Conservation (phyloP, 768 basidiomycete species). For the Leccinum subgranulosum region DNA sequence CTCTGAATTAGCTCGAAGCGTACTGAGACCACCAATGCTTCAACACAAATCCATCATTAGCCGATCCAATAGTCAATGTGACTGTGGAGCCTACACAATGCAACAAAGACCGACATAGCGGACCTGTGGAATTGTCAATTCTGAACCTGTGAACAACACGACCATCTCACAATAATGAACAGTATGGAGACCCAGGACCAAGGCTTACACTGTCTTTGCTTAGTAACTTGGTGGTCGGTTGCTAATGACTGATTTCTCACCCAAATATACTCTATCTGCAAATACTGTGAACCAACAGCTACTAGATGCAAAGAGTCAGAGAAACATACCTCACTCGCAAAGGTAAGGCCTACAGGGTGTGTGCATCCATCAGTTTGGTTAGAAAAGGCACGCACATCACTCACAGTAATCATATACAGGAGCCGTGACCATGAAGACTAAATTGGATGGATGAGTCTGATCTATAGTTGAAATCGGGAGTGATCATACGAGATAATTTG, state of each 20-base stretch:
- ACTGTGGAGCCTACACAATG: constrained; percentile 1
- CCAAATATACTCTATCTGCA: constrained; percentile 18
- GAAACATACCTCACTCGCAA: constrained; percentile 4
- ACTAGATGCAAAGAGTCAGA: neutral
- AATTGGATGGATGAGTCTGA: neutral
- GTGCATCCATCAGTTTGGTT: neutral
- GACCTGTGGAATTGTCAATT: neutral
- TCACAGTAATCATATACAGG: neutral
- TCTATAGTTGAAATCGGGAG: neutral
- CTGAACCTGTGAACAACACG: too few species aligned
- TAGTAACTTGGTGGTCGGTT: neutral
- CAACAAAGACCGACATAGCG: neutral
- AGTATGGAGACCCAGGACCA: constrained; percentile 13
- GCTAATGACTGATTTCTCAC: neutral
- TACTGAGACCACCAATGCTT: neutral
- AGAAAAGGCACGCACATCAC: neutral
- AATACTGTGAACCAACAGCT: neutral
- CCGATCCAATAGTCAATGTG: too few species aligned
- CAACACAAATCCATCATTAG: neutral
- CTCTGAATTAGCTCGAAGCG: neutral
- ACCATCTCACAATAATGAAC: constrained; percentile 3
- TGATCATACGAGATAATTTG: neutral
- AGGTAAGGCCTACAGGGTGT: constrained; percentile 5
- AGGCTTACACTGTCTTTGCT: neutral
- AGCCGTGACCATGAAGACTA: neutral